phyloP scores from a whole-genome alignment of 352 stramenopile genomes.

The Globisporangium irregulare region DNA sequence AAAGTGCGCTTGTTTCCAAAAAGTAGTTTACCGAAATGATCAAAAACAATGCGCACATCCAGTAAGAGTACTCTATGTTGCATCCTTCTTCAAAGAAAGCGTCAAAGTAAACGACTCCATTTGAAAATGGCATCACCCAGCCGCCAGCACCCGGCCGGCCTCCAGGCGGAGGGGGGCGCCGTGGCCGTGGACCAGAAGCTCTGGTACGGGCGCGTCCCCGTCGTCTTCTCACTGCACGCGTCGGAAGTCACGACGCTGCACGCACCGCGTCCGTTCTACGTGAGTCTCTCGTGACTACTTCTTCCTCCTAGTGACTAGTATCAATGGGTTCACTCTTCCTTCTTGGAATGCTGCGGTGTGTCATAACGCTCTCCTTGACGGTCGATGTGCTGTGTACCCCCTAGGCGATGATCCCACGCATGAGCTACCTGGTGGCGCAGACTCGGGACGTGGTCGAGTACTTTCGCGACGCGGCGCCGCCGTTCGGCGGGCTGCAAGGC shows the following conservation, averaged over 20 bases:
- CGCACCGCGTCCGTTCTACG: slow-evolving; percentile 75
- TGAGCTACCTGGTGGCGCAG: slow-evolving; percentile 76
- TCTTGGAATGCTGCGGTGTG: background rate
- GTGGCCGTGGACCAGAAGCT: slow-evolving; percentile 27
- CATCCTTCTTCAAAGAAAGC: background rate
- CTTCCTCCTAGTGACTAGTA: background rate
- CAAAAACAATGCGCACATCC: background rate
- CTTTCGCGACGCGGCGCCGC: slow-evolving; percentile 69
- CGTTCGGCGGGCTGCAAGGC: slow-evolving; percentile 49
- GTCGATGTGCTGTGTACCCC: background rate
- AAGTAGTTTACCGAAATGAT: background rate
- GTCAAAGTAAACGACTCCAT: too few species aligned
- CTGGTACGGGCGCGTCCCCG: slow-evolving; percentile 66
- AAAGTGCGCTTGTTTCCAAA: background rate
- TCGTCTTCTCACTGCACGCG: slow-evolving; percentile 70
- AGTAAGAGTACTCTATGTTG: background rate
- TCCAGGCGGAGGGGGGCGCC: background rate
- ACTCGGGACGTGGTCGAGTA: slow-evolving; percentile 76
- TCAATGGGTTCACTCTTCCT: background rate
- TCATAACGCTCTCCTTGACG: background rate
- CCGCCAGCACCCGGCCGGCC: too few species aligned
- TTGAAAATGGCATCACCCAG: background rate
- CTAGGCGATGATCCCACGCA: slow-evolving; percentile 77
- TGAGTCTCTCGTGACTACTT: slow-evolving; percentile 22
- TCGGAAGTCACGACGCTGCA: slow-evolving; percentile 82